A percentile compares a stretch with the other conserved stretches of the same genome.
phyloP scores from a whole-genome alignment of 2,329 filamentous ascomycete genomes.

The Paracoccidioides brasiliensis region DNA sequence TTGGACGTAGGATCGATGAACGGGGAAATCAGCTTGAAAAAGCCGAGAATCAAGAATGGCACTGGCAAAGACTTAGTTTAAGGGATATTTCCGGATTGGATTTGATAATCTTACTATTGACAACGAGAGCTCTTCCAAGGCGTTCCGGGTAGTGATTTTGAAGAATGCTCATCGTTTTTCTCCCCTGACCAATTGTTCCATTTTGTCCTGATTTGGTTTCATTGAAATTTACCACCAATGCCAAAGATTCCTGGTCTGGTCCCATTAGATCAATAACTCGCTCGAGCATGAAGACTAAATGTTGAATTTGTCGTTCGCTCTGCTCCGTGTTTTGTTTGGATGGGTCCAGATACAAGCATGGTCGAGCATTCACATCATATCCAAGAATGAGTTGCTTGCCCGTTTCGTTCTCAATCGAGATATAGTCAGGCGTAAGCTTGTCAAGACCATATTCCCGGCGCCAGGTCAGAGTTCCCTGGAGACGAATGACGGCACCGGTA shows the following conservation, averaged over 20 bases:
- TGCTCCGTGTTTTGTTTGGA: constrained; percentile 85
- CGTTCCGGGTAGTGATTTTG: constrained; percentile 95
- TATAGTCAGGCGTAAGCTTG: constrained; percentile 63
- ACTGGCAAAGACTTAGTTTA: constrained; percentile 38
- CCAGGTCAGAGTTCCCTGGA: constrained; percentile 74
- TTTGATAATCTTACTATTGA: constrained; percentile 54
- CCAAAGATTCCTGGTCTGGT: constrained; percentile 71
- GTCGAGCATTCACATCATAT: constrained; percentile 72
- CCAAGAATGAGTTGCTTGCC: constrained; percentile 87
- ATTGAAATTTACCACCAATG: constrained; percentile 85
- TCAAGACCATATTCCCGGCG: constrained; percentile 78
- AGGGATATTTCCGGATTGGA: neutral
- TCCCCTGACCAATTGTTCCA: constrained; percentile 61
- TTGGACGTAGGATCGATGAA: constrained; percentile 93
- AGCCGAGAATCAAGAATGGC: constrained; percentile 80
- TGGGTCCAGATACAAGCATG: constrained; percentile 82
- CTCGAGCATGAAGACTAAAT: constrained; percentile 93
- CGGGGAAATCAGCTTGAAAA: constrained; percentile 91
- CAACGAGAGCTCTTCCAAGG: constrained; percentile 74
- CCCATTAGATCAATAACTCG: constrained; percentile 77
- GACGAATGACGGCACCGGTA: constrained; percentile 60
- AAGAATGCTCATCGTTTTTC: constrained; percentile 77
- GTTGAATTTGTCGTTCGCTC: constrained; percentile 76
- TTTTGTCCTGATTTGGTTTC: constrained; percentile 61
- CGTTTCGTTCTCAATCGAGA: constrained; percentile 87